Conservation (phyloP, 2,329 filamentous ascomycete species). For the Colletotrichum phormii region DNA sequence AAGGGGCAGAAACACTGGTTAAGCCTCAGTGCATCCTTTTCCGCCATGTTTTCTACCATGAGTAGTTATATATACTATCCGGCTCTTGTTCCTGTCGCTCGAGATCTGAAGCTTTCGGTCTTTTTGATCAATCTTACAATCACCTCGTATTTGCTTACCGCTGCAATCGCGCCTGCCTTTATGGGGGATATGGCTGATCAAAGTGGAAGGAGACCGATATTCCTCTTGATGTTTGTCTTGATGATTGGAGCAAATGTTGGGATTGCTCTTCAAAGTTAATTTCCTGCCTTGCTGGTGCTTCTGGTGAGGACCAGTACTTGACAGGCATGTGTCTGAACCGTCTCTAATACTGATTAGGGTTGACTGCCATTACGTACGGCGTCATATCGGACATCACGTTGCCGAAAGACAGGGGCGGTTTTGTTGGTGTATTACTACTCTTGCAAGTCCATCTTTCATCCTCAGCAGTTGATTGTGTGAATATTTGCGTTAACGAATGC, state of each 20-base stretch:
- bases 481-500: background rate
- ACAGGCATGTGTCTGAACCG: constrained; percentile 50
- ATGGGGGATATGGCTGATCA: constrained; percentile 61
- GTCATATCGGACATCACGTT: constrained; percentile 70
- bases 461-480: background rate
- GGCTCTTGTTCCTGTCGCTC: constrained; percentile 55
- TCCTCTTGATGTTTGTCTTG: constrained; percentile 58
- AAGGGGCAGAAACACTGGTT: background rate
- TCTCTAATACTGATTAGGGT: constrained; percentile 56
- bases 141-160: constrained; percentile 59
- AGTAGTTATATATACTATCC: constrained; percentile 61
- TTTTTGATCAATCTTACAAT: constrained; percentile 55
- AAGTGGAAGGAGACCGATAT: constrained; percentile 58
- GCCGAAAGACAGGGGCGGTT: constrained; percentile 64
- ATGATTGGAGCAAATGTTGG: constrained; percentile 60
- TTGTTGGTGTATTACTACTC: constrained; percentile 58
- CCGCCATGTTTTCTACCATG: constrained; percentile 49
- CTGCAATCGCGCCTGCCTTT: constrained; percentile 64
- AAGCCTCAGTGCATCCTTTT: background rate
- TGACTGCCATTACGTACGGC: constrained; percentile 56
- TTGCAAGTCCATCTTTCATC: constrained; percentile 37
- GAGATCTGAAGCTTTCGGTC: constrained; percentile 52
- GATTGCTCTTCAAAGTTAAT: constrained; percentile 57
- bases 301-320: constrained; percentile 61
- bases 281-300: constrained; percentile 59